A percentile compares a stretch with the other conserved stretches of the same genome.
These are phyloP conservation scores for Amauroascus verrucosus DNA, from an alignment of 2,329 filamentous ascomycete species.

Conservation along the genomic window DNA sequence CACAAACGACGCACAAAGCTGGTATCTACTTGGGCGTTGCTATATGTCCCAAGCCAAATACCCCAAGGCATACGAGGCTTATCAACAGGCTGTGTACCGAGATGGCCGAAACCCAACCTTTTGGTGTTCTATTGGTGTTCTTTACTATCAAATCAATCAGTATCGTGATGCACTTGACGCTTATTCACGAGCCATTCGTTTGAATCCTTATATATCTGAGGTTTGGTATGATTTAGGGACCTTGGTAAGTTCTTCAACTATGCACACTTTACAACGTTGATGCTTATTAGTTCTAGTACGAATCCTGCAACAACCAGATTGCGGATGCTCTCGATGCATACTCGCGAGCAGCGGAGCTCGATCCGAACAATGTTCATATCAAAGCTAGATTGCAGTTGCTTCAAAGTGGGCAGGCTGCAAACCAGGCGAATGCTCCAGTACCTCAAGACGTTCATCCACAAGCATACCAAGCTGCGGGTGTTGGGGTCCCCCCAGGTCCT, in stretches of 20 bases:
- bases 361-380: conserved; percentile 88
- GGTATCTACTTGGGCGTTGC: conserved; percentile 93
- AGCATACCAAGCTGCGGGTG: conserved; percentile 73
- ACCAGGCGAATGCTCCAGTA: conserved; percentile 55
- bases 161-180: conserved; percentile 96
- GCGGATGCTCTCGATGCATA: conserved; percentile 93
- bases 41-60: conserved; percentile 99
- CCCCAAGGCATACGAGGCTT: conserved; percentile 95
- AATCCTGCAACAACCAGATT: conserved; percentile 98
- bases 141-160: conserved; percentile 99
- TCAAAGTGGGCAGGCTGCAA: conserved; percentile 67
- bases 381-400: conserved; percentile 86
- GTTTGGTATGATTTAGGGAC: conserved; percentile 99
- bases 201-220: conserved; percentile 97
- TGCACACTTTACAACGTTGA: conserved; percentile 22
- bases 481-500: conserved; percentile 73
- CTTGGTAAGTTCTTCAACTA: conserved; percentile 53
- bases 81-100: conserved; percentile 96
- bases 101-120: conserved; percentile 97
- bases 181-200: conserved; percentile 87
- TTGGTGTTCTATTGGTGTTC: conserved; percentile 97
- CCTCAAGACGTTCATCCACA: conserved; percentile 95
- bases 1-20: conserved; percentile 90
- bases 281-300: conserved; percentile 52
- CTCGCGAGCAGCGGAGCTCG: conserved; percentile 84